phyloP scores from a whole-genome alignment of 306 rosid genomes.

The Prunus padus region DNA sequence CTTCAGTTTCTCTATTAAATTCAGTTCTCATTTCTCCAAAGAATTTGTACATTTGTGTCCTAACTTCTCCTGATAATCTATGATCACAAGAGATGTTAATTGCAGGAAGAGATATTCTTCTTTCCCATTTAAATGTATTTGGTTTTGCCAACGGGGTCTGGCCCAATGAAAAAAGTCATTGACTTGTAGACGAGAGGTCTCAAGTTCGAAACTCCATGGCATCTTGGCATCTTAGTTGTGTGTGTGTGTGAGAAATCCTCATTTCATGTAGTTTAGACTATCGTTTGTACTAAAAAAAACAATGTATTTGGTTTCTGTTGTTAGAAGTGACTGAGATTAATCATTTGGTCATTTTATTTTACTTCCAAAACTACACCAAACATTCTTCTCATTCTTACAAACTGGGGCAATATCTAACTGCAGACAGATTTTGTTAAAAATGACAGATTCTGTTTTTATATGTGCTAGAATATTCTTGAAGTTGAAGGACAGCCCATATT shows the following conservation, averaged over 20 bases:
- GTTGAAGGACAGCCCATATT: slow-evolving; percentile 48
- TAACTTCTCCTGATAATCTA: neutral
- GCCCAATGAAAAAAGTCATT: too few species aligned
- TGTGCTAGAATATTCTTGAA: slow-evolving; percentile 37
- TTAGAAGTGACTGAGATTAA: neutral
- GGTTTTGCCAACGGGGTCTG: too few species aligned
- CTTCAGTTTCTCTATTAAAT: neutral
- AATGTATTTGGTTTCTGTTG: neutral
- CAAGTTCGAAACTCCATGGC: too few species aligned
- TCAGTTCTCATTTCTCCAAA: neutral
- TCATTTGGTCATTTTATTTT: neutral
- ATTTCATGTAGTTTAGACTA: too few species aligned
- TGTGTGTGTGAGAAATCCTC: too few species aligned
- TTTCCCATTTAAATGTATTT: too few species aligned
- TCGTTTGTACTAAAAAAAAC: too few species aligned
- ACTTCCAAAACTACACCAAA: slow-evolving; percentile 3
- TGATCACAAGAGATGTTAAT: neutral
- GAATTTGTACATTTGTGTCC: neutral
- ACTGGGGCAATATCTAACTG: neutral
- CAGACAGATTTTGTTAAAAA: neutral
- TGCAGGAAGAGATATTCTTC: neutral
- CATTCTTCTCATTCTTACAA: neutral
- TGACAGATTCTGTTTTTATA: neutral
- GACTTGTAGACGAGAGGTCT: too few species aligned
- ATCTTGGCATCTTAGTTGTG: too few species aligned